Evolutionary conservation across 345 rosid genomes (phyloP).

Genomic region (Euphorbia peplus): DNA sequence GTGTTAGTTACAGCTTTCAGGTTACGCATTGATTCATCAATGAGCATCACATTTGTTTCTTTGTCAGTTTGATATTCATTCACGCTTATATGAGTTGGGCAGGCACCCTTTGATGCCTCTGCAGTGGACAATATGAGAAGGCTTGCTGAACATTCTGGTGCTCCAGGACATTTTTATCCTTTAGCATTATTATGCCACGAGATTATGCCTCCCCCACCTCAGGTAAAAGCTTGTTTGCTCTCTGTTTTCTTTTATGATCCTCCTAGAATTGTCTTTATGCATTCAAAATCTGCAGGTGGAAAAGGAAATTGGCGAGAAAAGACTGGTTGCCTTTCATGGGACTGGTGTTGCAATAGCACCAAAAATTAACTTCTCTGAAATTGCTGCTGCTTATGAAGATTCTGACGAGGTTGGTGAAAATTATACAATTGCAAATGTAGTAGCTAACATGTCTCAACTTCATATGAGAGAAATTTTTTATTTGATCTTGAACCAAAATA

Average conservation of each 20-base stretch:
- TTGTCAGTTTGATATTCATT: slow-evolving; percentile 20
- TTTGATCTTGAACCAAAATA: neutral
- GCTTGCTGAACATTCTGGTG: slow-evolving; percentile 76
- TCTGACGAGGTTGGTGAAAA: slow-evolving; percentile 66
- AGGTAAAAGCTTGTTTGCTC: slow-evolving; percentile 36
- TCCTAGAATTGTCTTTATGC: slow-evolving; percentile 4
- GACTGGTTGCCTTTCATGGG: slow-evolving; percentile 66
- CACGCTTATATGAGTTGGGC: slow-evolving; percentile 40
- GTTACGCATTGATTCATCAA: neutral
- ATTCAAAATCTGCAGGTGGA: slow-evolving; percentile 56
- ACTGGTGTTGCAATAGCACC: slow-evolving; percentile 69
- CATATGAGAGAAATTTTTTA: neutral
- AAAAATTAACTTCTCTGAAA: slow-evolving; percentile 50
- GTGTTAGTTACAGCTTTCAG: neutral
- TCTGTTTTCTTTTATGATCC: neutral
- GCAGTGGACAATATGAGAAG: slow-evolving; percentile 95
- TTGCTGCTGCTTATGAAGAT: slow-evolving; percentile 47
- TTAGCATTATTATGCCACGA: slow-evolving; percentile 74
- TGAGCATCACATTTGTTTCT: slow-evolving; percentile 9
- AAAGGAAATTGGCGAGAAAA: slow-evolving; percentile 90
- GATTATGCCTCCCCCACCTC: slow-evolving; percentile 94
- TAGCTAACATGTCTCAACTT: neutral
- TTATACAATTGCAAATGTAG: neutral
- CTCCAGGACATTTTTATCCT: slow-evolving; percentile 79
- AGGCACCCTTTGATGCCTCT: slow-evolving; percentile 91